Conservation (phyloP, 306 rosid species). For the Elaeagnus macrophylla region DNA sequence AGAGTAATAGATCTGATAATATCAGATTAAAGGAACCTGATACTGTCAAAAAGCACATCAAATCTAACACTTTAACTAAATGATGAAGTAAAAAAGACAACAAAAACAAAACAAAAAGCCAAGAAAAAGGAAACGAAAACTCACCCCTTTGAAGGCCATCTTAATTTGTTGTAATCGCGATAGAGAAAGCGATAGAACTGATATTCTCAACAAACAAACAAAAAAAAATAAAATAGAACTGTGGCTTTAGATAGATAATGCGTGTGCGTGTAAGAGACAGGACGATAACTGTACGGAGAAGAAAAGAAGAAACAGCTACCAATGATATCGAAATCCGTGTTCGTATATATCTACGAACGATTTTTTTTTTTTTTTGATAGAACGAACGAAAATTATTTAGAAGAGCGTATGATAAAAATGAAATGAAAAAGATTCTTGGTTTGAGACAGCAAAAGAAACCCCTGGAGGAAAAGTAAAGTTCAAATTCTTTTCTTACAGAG, state of each 20-base stretch:
- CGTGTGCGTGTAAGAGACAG: conserved; percentile 13
- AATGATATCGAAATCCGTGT: not conserved
- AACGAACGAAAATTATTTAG: not conserved
- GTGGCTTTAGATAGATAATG: too few relatives aligned
- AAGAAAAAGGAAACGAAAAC: conserved; percentile 2
- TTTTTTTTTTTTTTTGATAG: too few relatives aligned
- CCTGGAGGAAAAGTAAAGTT: not conserved
- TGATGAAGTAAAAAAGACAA: not conserved
- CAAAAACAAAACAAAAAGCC: not conserved
- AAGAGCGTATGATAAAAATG: not conserved
- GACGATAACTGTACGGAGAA: conserved; percentile 12
- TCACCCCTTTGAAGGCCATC: conserved; percentile 58
- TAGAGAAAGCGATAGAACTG: not conserved
- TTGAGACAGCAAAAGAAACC: conserved; percentile 3
- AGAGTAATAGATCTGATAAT: too few relatives aligned
- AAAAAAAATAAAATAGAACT: too few relatives aligned
- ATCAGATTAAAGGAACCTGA: not conserved
- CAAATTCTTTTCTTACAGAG: not conserved
- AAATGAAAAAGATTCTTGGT: conserved; percentile 7
- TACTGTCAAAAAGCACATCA: not conserved
- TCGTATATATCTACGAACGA: too few relatives aligned
- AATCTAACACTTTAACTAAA: not conserved
- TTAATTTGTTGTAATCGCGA: conserved; percentile 2
- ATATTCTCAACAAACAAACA: too few relatives aligned
- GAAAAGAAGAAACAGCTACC: conserved; percentile 13